Base-by-base conservation (phyloP, 2,329 filamentous ascomycete species). In the Didymella exigua region DNA sequence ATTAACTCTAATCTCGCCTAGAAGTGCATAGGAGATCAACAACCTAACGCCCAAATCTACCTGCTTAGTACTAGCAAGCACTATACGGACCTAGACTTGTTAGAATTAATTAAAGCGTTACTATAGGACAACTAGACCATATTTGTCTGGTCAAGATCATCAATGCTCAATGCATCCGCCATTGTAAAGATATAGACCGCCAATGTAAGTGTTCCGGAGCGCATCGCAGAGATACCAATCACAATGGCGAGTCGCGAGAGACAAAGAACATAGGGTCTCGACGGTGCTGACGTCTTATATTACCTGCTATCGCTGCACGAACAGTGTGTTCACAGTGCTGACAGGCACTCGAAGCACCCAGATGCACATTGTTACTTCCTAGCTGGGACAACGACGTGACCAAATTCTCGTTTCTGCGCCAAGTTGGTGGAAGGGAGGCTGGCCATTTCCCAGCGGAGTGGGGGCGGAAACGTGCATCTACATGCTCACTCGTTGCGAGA, bases 381-480 rank as follows among this genome's bases (percentile, higher is more conserved):
- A 11, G 18, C 24, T n/a, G 11, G 19, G 13, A 14, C 23, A 8
- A 2, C 14, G 14, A 24, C 5, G 18, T 29, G 2, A 2, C 16
- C 5, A 13, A 29, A 47, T 29, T 37, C 45, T 30, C 40, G 34
- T 40, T 48, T 48, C 24, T 37, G 26, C 24, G 34, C 34, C 45
- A 48, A 48, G 45, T 11, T 23, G 5, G 14, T 8, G 33, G 8
- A 16, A 31, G 16, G 18, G 34, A 40, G 34, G 45, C 36, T 48
- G 16, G 31, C n/a, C 31, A 4, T 18, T 8, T 26, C 13, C 18
- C n/a, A 18, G 16, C 26, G 16, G 24, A 18, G 19, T 31, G 45
- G 34, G 34, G 45, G 45, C 45, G 11, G 29, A 48, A 48, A 48
- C 18, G 34, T n/a, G n/a, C n/a, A n/a, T n/a, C n/a, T n/a, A n/a